Evolutionary conservation across 257 asterid species (phyloP).

Genomic region (Solanum ossicruentum): DNA sequence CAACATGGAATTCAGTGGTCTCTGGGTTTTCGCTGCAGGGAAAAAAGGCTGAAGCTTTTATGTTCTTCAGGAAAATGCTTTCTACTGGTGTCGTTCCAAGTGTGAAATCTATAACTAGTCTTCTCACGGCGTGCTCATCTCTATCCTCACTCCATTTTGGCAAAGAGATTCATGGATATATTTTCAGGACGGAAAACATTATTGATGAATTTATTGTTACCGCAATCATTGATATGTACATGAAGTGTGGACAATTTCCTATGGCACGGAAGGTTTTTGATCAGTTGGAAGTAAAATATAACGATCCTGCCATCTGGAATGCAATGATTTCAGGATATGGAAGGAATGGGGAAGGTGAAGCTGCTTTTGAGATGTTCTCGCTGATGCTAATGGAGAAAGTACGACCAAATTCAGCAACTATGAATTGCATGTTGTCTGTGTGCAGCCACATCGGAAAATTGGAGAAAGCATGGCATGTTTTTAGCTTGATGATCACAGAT

Average conservation of each 20-base stretch:
- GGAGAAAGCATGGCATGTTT: constrained; percentile 48
- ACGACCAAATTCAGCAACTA: constrained; percentile 53
- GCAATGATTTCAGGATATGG: constrained; percentile 92
- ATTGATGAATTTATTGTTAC: constrained; percentile 49
- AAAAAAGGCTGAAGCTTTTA: constrained; percentile 39
- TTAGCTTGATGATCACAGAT: constrained; percentile 34
- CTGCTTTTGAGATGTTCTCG: constrained; percentile 46
- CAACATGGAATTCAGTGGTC: constrained; percentile 82
- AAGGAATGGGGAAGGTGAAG: constrained; percentile 46
- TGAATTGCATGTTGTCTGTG: constrained; percentile 59
- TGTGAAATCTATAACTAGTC: constrained; percentile 43
- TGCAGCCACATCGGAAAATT: constrained; percentile 63
- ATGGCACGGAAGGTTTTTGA: constrained; percentile 32
- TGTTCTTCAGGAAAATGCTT: constrained; percentile 62
- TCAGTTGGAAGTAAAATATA: constrained; percentile 29
- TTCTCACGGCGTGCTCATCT: constrained; percentile 58
- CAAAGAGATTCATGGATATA: constrained; percentile 59
- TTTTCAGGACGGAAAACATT: constrained; percentile 19
- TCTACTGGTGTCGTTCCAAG: constrained; percentile 27
- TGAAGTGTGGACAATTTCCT: constrained; percentile 63
- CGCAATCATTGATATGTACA: constrained; percentile 74
- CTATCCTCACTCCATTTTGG: constrained; percentile 31
- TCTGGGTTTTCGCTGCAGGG: constrained; percentile 56
- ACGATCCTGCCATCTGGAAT: constrained; percentile 84
- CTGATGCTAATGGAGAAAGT: constrained; percentile 50